Conservation (phyloP, 768 basidiomycete species). For the Symmetrospora coprosmae region DNA sequence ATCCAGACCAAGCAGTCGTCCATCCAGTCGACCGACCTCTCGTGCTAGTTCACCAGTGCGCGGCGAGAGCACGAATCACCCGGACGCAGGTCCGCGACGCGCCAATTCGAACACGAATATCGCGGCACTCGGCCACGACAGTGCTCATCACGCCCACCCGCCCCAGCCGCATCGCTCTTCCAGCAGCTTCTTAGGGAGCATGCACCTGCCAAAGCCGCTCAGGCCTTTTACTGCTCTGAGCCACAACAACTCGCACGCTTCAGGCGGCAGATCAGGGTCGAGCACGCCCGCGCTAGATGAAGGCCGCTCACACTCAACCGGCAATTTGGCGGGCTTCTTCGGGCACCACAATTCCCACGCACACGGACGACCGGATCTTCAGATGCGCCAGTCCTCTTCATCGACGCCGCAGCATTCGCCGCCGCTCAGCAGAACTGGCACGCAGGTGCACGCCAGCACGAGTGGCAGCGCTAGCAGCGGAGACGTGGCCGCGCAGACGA, state of each 20-base stretch:
- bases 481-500: too few species aligned
- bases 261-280: conserved; percentile 1
- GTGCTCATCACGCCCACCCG: too few species aligned
- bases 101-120: too few species aligned
- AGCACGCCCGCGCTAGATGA: background rate
- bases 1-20: background rate
- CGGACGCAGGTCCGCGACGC: too few species aligned
- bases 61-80: conserved; percentile 18
- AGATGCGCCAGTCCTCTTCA: too few species aligned
- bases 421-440: too few species aligned
- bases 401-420: too few species aligned
- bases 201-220: conserved; percentile 31
- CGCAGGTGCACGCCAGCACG: too few species aligned
- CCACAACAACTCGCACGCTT: conserved; percentile 19
- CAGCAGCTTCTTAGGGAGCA: conserved; percentile 25
- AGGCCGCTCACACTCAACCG: background rate
- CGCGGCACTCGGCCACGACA: too few species aligned
- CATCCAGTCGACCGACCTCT: conserved; percentile 29
- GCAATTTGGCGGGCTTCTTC: background rate
- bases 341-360: background rate
- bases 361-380: background rate
- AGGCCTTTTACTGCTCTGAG: conserved; percentile 29
- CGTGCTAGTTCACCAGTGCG: conserved; percentile 22
- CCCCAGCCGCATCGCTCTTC: too few species aligned
- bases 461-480: too few species aligned